Conservation (phyloP, 306 rosid genomes). For the Aeschynomene evenia region DNA sequence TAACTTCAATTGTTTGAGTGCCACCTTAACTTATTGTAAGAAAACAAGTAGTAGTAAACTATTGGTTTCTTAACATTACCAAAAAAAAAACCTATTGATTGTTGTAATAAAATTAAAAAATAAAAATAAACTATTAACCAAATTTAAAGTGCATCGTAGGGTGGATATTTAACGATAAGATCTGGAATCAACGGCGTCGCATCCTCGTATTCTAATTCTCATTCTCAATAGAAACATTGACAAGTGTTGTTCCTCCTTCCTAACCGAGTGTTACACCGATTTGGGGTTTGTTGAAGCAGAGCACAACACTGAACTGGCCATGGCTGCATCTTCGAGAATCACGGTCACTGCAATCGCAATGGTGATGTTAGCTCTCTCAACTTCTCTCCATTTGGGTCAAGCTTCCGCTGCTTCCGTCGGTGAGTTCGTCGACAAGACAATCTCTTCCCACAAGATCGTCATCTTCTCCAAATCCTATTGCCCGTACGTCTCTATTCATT, state of each 20-base stretch:
- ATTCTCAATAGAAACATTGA: background rate
- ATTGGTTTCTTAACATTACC: no score
- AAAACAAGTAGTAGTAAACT: no score
- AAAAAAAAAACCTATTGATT: no score
- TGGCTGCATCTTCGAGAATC: slow-evolving; percentile 36
- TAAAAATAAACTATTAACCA: background rate
- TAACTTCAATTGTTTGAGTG: no score
- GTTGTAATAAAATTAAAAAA: no score
- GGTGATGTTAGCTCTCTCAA: slow-evolving; percentile 34
- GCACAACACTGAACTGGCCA: background rate
- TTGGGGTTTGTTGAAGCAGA: background rate
- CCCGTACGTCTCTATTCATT: slow-evolving; percentile 48
- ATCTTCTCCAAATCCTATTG: slow-evolving; percentile 95
- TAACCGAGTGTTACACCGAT: background rate
- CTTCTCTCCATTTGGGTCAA: slow-evolving; percentile 30
- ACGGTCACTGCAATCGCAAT: slow-evolving; percentile 21
- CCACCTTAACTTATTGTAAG: no score
- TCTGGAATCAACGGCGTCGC: slow-evolving; percentile 17
- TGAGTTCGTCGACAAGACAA: slow-evolving; percentile 68
- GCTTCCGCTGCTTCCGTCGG: slow-evolving; percentile 46
- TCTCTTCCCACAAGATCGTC: slow-evolving; percentile 70
- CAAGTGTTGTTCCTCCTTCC: background rate
- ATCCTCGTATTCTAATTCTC: background rate
- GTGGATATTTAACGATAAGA: background rate
- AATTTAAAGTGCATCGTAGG: background rate